Base-by-base conservation (phyloP, 1,284 basidiomycete species). In the Moesziomyces antarcticus region DNA sequence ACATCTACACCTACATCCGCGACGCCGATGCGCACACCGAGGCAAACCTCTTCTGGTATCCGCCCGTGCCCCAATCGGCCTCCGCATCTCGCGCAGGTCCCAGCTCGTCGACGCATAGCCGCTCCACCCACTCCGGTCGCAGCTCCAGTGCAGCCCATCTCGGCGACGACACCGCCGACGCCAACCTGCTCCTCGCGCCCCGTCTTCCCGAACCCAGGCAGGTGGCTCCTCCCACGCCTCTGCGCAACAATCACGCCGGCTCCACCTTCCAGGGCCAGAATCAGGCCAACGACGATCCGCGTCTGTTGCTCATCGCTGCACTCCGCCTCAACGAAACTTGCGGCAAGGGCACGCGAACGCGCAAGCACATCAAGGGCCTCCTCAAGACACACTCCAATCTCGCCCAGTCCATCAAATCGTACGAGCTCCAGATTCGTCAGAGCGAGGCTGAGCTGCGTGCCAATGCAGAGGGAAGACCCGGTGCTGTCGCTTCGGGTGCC, bases 361-460 rank as follows among this genome's bases (percentile, higher is more conserved):
- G 80, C 40, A 82, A 82, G 48, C 77, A 83, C 53, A 82, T 83
- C 63, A 80, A 80, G 49, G 60, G 65, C 18, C 74, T 83, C 13
- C 56, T 80, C 40, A 78, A 79, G 55, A 68, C 67, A 7, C 66
- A 81, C 21, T 57, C 62, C 14, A 67, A 68, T 21, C 59, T 78
- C 53, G 56, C 60, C 41, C 63, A 64, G 1, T 56, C 65, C 42
- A 75, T 74, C 24, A 53, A 58, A 41, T 57, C 55, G 33, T 74
- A 74, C 71, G 58, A 75, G 43, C 41, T 52, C 1, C 68, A 66
- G 35, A 75, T 78, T 33, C 58, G 68, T 52, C 47, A 66, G 59
- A 52, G 65, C 64, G 64, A 72, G 50, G 51, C 50, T 3, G 35
- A 60, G 24, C 64, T 73, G n/a, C 64, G 59, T 14, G 52, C 59